These are phyloP conservation scores for Taiozyma onychis DNA, from an alignment of 1,139 yeast genomes.

Conservation along the genomic window DNA sequence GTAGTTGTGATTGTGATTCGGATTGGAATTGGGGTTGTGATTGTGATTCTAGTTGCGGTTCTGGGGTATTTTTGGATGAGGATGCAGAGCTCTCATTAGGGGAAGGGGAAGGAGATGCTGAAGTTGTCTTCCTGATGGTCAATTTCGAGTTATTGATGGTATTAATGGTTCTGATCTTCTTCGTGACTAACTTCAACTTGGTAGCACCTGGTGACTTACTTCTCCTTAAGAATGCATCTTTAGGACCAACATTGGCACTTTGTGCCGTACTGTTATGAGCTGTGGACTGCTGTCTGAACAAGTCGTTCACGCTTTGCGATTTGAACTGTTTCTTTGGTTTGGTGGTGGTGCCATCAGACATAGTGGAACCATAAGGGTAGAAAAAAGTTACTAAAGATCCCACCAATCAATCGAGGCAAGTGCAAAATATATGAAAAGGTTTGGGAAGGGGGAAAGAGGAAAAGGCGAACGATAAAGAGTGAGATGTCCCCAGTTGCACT, in stretches of 20 bases:
- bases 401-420: neutral
- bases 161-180: slow-evolving; percentile 7
- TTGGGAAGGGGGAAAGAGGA: neutral
- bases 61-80: neutral
- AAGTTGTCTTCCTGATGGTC: slow-evolving; percentile 5
- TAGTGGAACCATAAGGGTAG: neutral
- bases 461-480: no score
- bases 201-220: slow-evolving; percentile 15
- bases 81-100: neutral
- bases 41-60: neutral
- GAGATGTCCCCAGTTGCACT: neutral
- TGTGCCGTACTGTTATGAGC: slow-evolving; percentile 2
- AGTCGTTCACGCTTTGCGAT: slow-evolving; percentile 22
- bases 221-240: slow-evolving; percentile 5
- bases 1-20: neutral
- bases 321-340: slow-evolving; percentile 23
- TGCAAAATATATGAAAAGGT: neutral
- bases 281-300: slow-evolving; percentile 19
- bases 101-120: slow-evolving; percentile 4
- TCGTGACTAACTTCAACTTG: slow-evolving; percentile 18
- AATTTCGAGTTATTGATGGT: slow-evolving; percentile 1
- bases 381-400: neutral
- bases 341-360: slow-evolving; percentile 1
- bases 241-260: neutral
- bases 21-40: neutral